phyloP scores from a whole-genome alignment of 768 basidiomycete genomes.

The Cubamyces sp. region DNA sequence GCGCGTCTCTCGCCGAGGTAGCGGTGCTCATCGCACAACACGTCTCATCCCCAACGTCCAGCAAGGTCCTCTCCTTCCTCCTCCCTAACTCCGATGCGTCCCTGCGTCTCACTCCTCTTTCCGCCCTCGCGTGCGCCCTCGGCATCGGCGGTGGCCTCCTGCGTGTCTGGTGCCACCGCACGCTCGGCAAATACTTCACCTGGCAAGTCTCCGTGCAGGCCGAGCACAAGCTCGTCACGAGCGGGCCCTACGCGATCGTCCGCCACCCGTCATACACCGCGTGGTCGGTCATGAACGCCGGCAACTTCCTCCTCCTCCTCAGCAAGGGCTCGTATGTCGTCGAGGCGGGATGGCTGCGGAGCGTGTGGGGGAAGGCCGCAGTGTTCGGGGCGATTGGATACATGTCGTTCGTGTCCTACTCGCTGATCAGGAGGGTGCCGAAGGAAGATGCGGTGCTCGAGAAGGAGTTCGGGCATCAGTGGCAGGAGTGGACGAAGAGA shows the following conservation, averaged over 20 bases:
- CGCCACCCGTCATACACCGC: slow-evolving; percentile 29
- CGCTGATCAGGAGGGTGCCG: neutral
- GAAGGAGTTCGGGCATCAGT: slow-evolving; percentile 24
- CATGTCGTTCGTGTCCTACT: neutral
- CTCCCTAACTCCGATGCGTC: neutral
- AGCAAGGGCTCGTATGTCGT: slow-evolving; percentile 4
- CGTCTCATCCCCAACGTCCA: neutral
- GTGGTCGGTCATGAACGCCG: neutral
- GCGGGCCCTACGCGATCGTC: slow-evolving; percentile 23
- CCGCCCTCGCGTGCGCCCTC: neutral
- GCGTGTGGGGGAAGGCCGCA: neutral
- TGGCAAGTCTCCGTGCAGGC: slow-evolving; percentile 18
- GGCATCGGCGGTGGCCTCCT: neutral
- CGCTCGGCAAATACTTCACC: slow-evolving; percentile 26
- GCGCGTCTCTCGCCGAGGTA: neutral
- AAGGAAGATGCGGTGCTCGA: slow-evolving; percentile 18
- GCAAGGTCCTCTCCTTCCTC: neutral
- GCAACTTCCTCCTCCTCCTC: slow-evolving; percentile 1
- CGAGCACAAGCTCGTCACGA: slow-evolving; percentile 23
- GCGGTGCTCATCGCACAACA: neutral
- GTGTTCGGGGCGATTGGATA: neutral
- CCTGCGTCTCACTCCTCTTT: neutral
- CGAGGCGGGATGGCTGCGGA: neutral
- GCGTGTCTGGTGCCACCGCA: slow-evolving; percentile 8
- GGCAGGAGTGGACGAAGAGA: slow-evolving; percentile 22